Percentiles rank a stretch among this genome's conserved stretches.
These are phyloP conservation scores for Vitis labrusca DNA, from an alignment of 164 flowering plant genomes.

Conservation along the genomic window DNA sequence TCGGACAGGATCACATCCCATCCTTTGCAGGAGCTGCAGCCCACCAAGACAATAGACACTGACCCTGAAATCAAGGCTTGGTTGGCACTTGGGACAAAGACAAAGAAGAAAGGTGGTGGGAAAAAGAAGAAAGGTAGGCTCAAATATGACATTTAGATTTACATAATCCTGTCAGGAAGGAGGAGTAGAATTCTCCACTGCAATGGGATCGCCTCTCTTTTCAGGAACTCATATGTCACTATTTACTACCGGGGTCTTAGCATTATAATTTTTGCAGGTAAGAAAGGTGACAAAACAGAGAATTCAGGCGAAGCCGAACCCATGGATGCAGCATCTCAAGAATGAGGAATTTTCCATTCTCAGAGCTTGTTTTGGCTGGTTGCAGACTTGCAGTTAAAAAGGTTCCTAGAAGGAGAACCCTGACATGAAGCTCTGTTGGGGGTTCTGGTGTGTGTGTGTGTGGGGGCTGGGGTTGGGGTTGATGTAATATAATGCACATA, in stretches of 20 bases:
- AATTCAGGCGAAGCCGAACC: slow-evolving; percentile 57
- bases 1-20: slow-evolving; percentile 87
- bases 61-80: slow-evolving; percentile 95
- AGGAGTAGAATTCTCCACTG: neutral
- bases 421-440: too few relatives aligned
- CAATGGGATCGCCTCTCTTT: too few relatives aligned
- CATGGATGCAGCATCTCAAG: slow-evolving; percentile 52
- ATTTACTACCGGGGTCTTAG: too few relatives aligned
- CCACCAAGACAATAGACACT: slow-evolving; percentile 59
- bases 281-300: slow-evolving; percentile 68
- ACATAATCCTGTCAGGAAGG: too few relatives aligned
- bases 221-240: too few relatives aligned
- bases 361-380: too few relatives aligned
- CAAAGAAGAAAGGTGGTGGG: slow-evolving; percentile 96
- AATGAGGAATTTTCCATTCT: slow-evolving; percentile 8
- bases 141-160: too few relatives aligned
- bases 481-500: too few relatives aligned
- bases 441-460: too few relatives aligned
- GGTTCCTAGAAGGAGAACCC: too few relatives aligned
- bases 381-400: too few relatives aligned
- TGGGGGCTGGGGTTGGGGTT: too few relatives aligned
- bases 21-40: slow-evolving; percentile 72
- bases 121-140: slow-evolving; percentile 90
- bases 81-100: slow-evolving; percentile 77
- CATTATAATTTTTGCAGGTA: slow-evolving; percentile 39